A percentile compares a stretch with the other conserved stretches of the same genome.
Evolutionary conservation across 139 green algal species (phyloP).

Genomic region (Micractinium conductrix): DNA sequence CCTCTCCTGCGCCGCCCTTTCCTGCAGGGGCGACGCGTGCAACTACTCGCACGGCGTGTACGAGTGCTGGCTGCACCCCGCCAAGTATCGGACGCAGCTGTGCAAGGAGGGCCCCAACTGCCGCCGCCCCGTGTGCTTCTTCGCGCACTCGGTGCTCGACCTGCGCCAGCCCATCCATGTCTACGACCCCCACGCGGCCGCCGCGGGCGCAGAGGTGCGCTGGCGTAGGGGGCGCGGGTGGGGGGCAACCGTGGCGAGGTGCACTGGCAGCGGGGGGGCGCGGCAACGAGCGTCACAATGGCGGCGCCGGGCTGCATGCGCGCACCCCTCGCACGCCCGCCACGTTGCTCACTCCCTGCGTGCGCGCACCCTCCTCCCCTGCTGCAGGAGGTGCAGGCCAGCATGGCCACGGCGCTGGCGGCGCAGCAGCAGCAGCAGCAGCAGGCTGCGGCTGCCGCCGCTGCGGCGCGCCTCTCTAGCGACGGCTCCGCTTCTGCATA

Average conservation of each 20-base stretch:
- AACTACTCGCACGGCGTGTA: slow-evolving; percentile 92
- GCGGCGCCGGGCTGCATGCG: too few relatives aligned
- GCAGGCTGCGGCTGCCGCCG: neutral
- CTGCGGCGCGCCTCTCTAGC: neutral
- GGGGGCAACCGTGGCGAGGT: too few relatives aligned
- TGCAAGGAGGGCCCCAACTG: slow-evolving; percentile 89
- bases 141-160: slow-evolving; percentile 84
- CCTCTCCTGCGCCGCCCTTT: neutral
- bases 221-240: too few relatives aligned
- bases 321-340: too few relatives aligned
- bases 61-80: slow-evolving; percentile 92
- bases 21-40: slow-evolving; percentile 74
- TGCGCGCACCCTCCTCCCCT: neutral
- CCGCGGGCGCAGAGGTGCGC: neutral
- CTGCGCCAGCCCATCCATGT: slow-evolving; percentile 66
- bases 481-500: neutral
- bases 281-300: too few relatives aligned
- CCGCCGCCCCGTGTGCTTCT: slow-evolving; percentile 92
- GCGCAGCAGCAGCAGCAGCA: slow-evolving; percentile 12
- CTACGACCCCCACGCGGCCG: neutral
- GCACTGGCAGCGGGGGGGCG: too few relatives aligned
- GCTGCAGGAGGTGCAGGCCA: neutral
- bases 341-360: too few relatives aligned
- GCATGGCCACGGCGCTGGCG: slow-evolving; percentile 6
- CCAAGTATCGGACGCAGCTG: slow-evolving; percentile 87